Evolutionary conservation across 768 basidiomycete species (phyloP).

Genomic region (Pisolithus marmoratus): DNA sequence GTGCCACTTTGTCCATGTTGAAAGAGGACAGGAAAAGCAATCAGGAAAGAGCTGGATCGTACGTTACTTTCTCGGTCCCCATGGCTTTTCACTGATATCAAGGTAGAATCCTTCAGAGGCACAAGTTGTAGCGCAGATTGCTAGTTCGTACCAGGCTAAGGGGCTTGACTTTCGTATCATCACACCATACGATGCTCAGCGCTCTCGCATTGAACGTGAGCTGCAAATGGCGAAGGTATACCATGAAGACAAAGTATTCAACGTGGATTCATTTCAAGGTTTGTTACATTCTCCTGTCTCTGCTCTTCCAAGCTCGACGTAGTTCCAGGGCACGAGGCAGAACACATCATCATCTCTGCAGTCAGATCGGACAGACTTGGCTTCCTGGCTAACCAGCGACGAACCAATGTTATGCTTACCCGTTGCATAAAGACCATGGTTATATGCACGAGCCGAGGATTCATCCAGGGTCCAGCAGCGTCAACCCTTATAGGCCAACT

Average conservation of each 20-base stretch:
- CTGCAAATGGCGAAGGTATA: slow-evolving; percentile 43
- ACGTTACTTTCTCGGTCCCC: background rate
- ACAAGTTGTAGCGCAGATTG: slow-evolving; percentile 47
- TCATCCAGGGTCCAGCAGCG: background rate
- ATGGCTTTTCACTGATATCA: background rate
- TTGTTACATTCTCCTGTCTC: slow-evolving; percentile 6
- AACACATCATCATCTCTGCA: too few relatives aligned
- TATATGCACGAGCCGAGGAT: background rate
- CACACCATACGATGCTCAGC: slow-evolving; percentile 76
- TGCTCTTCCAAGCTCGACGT: too few relatives aligned
- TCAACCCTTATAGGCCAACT: background rate
- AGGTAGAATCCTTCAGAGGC: slow-evolving; percentile 33
- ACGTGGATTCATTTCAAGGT: slow-evolving; percentile 83
- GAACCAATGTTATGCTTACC: too few relatives aligned
- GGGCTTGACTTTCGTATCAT: slow-evolving; percentile 55
- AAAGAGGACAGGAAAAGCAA: background rate
- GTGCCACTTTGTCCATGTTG: background rate
- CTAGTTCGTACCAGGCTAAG: slow-evolving; percentile 41
- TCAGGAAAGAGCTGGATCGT: background rate
- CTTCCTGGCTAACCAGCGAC: too few relatives aligned
- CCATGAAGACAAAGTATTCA: slow-evolving; percentile 67
- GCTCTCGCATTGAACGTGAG: slow-evolving; percentile 47
- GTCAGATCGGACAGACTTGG: too few relatives aligned
- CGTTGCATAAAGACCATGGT: too few relatives aligned
- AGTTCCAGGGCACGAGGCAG: too few relatives aligned